Conservation (phyloP, 495 filamentous ascomycete species). For the Hyphodiscus hymeniophilus region DNA sequence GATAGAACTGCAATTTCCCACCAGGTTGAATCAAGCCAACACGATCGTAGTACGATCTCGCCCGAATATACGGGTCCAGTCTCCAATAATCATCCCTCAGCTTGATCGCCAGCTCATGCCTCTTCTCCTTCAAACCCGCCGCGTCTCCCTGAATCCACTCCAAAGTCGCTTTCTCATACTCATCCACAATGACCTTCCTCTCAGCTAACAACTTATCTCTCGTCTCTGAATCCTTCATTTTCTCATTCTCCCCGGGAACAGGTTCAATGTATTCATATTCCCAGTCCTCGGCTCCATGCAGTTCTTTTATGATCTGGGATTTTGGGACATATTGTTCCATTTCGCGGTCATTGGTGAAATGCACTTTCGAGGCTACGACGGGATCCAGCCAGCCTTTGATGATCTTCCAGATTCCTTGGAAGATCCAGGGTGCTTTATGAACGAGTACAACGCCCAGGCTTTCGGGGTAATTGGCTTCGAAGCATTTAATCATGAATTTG, state of each 20-base stretch:
- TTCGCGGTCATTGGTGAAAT: slow-evolving; percentile 84
- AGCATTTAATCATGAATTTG: slow-evolving; percentile 99
- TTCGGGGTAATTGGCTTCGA: slow-evolving; percentile 98
- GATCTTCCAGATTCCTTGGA: slow-evolving; percentile 84
- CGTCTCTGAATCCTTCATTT: slow-evolving; percentile 58
- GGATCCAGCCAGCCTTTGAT: slow-evolving; percentile 96
- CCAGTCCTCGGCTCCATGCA: slow-evolving; percentile 80
- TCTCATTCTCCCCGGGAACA: slow-evolving; percentile 56
- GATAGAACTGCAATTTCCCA: slow-evolving; percentile 65
- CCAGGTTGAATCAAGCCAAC: slow-evolving; percentile 55
- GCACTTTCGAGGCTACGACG: slow-evolving; percentile 87
- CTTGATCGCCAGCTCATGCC: slow-evolving; percentile 46
- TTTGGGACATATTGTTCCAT: slow-evolving; percentile 66
- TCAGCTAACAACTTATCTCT: slow-evolving; percentile 50
- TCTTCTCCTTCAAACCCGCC: slow-evolving; percentile 32
- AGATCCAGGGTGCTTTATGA: slow-evolving; percentile 94
- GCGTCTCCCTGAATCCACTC: slow-evolving; percentile 44
- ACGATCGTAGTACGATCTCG: slow-evolving; percentile 67
- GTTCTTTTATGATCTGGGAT: slow-evolving; percentile 64
- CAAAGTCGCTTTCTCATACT: slow-evolving; percentile 62
- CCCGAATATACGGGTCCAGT: slow-evolving; percentile 67
- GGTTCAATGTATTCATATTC: slow-evolving; percentile 76
- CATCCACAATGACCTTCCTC: slow-evolving; percentile 52
- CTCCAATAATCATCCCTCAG: slow-evolving; percentile 77
- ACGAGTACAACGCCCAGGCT: slow-evolving; percentile 87